Conservation (phyloP, 1,284 basidiomycete genomes). For the Hymenochaete sp. region DNA sequence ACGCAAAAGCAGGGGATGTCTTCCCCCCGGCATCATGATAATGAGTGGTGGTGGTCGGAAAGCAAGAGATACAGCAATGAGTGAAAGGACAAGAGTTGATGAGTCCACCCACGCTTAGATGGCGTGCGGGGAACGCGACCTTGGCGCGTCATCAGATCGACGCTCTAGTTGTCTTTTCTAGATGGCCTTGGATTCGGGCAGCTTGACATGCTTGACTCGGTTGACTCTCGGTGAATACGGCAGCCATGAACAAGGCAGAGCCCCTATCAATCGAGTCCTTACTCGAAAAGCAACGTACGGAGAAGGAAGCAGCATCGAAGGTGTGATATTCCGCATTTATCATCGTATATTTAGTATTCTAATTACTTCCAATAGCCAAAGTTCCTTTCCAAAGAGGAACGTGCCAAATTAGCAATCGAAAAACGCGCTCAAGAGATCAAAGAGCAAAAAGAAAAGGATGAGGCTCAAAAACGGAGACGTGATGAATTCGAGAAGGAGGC, state of each 20-base stretch:
- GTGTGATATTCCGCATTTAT: constrained; percentile 34
- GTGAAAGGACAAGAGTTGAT: neutral
- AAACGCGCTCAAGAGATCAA: constrained; percentile 75
- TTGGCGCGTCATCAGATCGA: neutral
- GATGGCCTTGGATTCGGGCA: neutral
- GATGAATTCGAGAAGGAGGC: constrained; percentile 69
- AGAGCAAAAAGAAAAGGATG: constrained; percentile 56
- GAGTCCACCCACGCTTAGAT: neutral
- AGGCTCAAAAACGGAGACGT: constrained; percentile 47
- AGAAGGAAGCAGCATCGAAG: constrained; percentile 84
- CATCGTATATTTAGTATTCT: constrained; percentile 9
- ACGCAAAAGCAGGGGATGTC: constrained; percentile 4
- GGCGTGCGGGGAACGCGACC: neutral
- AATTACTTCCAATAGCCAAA: constrained; percentile 51
- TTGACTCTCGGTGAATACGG: neutral
- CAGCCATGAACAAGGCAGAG: constrained; percentile 39
- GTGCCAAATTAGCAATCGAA: constrained; percentile 80
- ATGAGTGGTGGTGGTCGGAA: constrained; percentile 9
- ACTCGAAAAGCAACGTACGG: constrained; percentile 76
- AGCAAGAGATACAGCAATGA: constrained; percentile 3
- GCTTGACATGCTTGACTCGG: neutral
- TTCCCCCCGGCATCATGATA: neutral
- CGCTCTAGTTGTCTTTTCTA: neutral
- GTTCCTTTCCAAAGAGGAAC: constrained; percentile 83
- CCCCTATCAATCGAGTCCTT: constrained; percentile 80